Conservation (phyloP, 371 early-diverging fungal genomes). For the Rhizopus arrhizus region DNA sequence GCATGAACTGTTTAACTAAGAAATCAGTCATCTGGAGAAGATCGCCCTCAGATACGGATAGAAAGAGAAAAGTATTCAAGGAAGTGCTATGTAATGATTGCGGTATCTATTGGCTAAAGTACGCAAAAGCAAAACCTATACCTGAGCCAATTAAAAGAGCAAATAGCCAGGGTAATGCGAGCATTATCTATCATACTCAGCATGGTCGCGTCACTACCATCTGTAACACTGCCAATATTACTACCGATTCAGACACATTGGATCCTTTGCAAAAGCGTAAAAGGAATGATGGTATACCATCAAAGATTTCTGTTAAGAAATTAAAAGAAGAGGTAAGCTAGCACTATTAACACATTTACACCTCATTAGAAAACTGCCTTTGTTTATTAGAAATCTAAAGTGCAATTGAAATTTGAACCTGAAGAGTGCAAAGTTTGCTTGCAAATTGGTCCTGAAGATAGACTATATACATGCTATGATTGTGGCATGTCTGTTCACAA, state of each 20-base stretch:
- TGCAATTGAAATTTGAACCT: slow-evolving; percentile 16
- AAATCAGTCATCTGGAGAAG: slow-evolving; percentile 58
- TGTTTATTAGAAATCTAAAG: slow-evolving; percentile 1
- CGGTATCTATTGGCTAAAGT: slow-evolving; percentile 75
- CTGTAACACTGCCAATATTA: slow-evolving; percentile 13
- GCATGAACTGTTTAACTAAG: slow-evolving; percentile 61
- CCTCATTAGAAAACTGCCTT: background rate
- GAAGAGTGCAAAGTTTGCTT: slow-evolving; percentile 60
- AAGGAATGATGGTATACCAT: background rate
- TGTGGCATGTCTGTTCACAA: slow-evolving; percentile 68
- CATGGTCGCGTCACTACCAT: slow-evolving; percentile 44
- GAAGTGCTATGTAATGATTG: slow-evolving; percentile 74
- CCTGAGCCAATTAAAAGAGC: slow-evolving; percentile 25
- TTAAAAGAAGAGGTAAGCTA: slow-evolving; percentile 11
- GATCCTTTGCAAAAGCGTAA: slow-evolving; percentile 21
- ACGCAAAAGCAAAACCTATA: slow-evolving; percentile 58
- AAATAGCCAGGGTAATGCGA: slow-evolving; percentile 27
- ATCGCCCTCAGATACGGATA: slow-evolving; percentile 54
- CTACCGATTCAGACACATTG: background rate
- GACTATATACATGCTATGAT: slow-evolving; percentile 54
- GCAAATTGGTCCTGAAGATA: slow-evolving; percentile 25
- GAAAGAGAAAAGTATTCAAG: slow-evolving; percentile 46
- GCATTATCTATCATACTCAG: slow-evolving; percentile 2
- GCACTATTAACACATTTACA: too few species aligned
- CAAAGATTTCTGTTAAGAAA: slow-evolving; percentile 8